These are phyloP conservation scores for Cymbomonas tetramitiformis DNA, from an alignment of 139 green algal genomes.

Conservation along the genomic window DNA sequence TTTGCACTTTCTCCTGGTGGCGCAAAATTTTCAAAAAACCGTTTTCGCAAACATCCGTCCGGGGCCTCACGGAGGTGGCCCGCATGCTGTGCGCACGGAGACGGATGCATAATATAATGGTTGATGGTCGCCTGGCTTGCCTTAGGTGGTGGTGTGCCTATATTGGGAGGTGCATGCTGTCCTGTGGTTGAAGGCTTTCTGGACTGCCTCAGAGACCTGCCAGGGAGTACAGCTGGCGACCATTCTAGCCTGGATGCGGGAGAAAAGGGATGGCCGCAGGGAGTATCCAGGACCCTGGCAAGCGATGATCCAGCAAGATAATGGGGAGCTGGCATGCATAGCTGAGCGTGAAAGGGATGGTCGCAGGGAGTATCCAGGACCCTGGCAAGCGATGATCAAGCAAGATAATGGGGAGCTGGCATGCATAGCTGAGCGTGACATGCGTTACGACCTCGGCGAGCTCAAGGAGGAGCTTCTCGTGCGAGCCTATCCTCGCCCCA, in stretches of 20 bases:
- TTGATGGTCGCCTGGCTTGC: no score
- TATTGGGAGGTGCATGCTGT: no score
- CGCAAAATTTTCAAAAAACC: no score
- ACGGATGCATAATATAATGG: no score
- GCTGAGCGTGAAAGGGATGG: constrained; percentile 17
- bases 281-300: constrained; percentile 32
- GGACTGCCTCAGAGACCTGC: neutral
- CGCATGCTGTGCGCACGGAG: no score
- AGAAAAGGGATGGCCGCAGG: neutral
- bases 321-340: constrained; percentile 24
- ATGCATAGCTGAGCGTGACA: constrained; percentile 26
- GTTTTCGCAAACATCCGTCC: no score
- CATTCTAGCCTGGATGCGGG: neutral
- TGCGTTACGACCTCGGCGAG: constrained; percentile 28
- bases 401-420: constrained; percentile 24
- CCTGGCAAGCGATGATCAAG: constrained; percentile 40
- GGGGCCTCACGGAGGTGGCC: no score
- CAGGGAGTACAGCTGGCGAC: neutral
- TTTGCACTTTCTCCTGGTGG: no score
- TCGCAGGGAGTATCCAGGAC: constrained; percentile 23
- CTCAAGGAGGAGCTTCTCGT: constrained; percentile 33
- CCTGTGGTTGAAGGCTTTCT: neutral
- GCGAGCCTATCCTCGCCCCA: no score
- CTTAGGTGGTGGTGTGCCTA: no score
- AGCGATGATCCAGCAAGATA: constrained; percentile 35